A percentile compares a stretch with the other conserved stretches of the same genome.
Conservation (phyloP, 2,329 filamentous ascomycete genomes). For the Talaromyces verruculosus region DNA sequence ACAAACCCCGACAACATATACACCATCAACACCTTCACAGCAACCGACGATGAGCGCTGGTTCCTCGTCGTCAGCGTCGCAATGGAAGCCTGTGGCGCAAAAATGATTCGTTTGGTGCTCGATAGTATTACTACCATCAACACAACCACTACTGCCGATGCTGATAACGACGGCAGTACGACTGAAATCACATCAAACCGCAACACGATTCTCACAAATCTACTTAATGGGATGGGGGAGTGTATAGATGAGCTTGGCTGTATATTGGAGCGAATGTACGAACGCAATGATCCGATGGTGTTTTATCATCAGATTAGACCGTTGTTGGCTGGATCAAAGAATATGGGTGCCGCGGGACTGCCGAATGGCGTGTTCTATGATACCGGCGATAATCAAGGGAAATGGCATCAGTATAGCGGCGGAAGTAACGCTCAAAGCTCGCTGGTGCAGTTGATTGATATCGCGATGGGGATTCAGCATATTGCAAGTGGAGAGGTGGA, state of each 20-base stretch:
- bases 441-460: slow-evolving; percentile 55
- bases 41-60: slow-evolving; percentile 45
- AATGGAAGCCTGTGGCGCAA: slow-evolving; percentile 53
- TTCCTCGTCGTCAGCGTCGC: slow-evolving; percentile 56
- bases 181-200: neutral
- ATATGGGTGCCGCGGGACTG: slow-evolving; percentile 53
- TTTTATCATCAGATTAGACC: slow-evolving; percentile 57
- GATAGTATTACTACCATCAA: slow-evolving; percentile 49
- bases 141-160: slow-evolving; percentile 32
- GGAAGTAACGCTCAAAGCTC: slow-evolving; percentile 59
- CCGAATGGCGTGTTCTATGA: slow-evolving; percentile 56
- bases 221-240: slow-evolving; percentile 43
- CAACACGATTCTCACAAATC: slow-evolving; percentile 33
- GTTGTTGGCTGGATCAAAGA: slow-evolving; percentile 54
- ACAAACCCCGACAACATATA: slow-evolving; percentile 40
- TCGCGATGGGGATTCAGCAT: slow-evolving; percentile 53
- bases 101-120: slow-evolving; percentile 48
- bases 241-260: slow-evolving; percentile 44
- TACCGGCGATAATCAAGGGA: slow-evolving; percentile 48
- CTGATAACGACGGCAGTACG: slow-evolving; percentile 20
- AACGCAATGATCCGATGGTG: slow-evolving; percentile 48
- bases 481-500: slow-evolving; percentile 38
- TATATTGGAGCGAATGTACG: slow-evolving; percentile 53
- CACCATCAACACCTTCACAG: slow-evolving; percentile 39
- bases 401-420: slow-evolving; percentile 54